Evolutionary conservation across 768 basidiomycete genomes (phyloP), one percentile per base, ranked within the genome.

Genomic region (Coprinellus aureogranulatus): DNA sequence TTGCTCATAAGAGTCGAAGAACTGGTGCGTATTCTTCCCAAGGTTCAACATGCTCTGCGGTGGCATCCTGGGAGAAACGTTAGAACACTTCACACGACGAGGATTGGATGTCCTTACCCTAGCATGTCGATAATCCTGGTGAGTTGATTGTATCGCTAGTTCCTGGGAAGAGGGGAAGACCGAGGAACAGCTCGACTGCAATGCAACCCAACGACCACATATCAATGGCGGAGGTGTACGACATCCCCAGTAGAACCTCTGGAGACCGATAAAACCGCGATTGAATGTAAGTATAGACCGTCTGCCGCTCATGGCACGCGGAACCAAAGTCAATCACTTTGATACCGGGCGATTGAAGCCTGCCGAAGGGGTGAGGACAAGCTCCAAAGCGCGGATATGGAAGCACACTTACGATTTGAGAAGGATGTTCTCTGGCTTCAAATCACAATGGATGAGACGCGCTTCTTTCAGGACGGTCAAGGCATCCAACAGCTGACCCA

Each of bases 161-260:
- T 23, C 97, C 97, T 2, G 97, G 97, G 75, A 99, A 99, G 16
- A 98, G 77, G 8, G 97, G 97, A 53, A 99, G 70, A 6, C 97
- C 97, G 46, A 98, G 78, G 81, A 98, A 99, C 39, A 98, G 84
- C 70, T 99, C 97, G 27, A 98, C 96, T 4, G 95, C 97, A 59
- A 99, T 99, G 68, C 97, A 98, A 2, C 97, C 97, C 58, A 99
- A 75, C 18, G 92, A 95, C 97, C 97, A 99, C 94, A 99, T 98
- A 72, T 99, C 97, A 74, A 99, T 98, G 11, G 92, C 80, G 11
- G 94, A 87, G 23, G 89, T 95, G 71, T 99, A 98, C 12, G 94
- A 87, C 70, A 98, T 87, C 14, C 94, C 94, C 25, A 99, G 80
- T 27, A 99, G 81, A 18, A 99, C 97, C 75, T 99, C 97, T 12